Evolutionary conservation across 345 rosid species (phyloP), one percentile per base, ranked within the genome.

Genomic region (Atalantia buxifolia): DNA sequence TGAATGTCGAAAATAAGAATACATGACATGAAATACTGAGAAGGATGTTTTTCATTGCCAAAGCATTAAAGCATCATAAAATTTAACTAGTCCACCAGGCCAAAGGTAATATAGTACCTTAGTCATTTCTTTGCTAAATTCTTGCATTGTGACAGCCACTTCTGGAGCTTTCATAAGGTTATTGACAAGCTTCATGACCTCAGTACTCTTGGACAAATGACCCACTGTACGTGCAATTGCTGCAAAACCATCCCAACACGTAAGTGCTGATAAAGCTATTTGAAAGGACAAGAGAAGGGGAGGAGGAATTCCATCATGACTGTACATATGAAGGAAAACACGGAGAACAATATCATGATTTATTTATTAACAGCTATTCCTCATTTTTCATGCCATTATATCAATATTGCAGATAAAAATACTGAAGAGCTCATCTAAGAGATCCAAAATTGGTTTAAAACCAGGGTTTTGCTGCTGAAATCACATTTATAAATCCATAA

Each of bases 151-250:
- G 31, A 70, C 89, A 33, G 90, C 89, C 81, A 88, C 61, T 75
- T 82, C 77, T 30, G 90, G 89, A 76, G 88, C 90, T 80, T 85
- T 88, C 87, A 88, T 81, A 80, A 88, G 90, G 77, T 88, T 76
- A 74, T 86, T 84, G 61, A 88, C 88, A 74, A 88, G 87, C 68
- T 88, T 84, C 87, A 88, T 88, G 62, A 88, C 90, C 72, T 88
- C 87, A 30, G 86, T 82, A 72, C 90, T 88, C 82, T 84, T 85
- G 28, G 86, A 79, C 67, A 88, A 81, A 82, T 88, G 88, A 53
- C 87, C 88, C 79, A 85, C 85, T 7, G 88, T 84, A 36, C 86
- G 88, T 14, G 88, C 83, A 81, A 85, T 88, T 22, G 90, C 90
- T 88, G 79, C 78, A 72, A 72, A 61, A 10, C 19, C 35, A 30